phyloP scores from a whole-genome alignment of 1,139 yeast species.

The Citeromyces siamensis region DNA sequence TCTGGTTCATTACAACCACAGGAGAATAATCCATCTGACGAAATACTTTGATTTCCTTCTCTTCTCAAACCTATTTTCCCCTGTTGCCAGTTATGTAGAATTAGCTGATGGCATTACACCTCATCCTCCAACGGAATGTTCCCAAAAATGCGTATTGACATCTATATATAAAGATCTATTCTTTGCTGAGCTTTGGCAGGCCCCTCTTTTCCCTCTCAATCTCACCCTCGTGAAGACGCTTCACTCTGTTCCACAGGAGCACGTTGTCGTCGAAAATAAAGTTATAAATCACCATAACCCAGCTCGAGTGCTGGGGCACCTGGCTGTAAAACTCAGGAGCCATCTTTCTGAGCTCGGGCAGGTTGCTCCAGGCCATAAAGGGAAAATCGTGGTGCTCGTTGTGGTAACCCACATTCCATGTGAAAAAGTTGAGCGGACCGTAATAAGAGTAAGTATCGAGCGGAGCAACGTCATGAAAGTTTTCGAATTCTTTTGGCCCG shows the following conservation, averaged over 20 bases:
- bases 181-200: not conserved
- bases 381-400: conserved; percentile 96
- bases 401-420: conserved; percentile 92
- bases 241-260: conserved; percentile 70
- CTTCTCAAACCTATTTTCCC: too few relatives aligned
- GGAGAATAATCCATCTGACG: too few relatives aligned
- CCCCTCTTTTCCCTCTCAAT: conserved; percentile 8
- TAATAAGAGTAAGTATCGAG: conserved; percentile 83
- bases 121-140: too few relatives aligned
- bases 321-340: conserved; percentile 80
- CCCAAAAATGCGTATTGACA: too few relatives aligned
- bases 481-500: conserved; percentile 26
- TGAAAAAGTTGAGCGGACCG: conserved; percentile 62
- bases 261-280: conserved; percentile 61
- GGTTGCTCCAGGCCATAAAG: conserved; percentile 78
- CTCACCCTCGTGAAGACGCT: conserved; percentile 29
- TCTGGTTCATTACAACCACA: too few relatives aligned
- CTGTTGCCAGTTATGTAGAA: too few relatives aligned
- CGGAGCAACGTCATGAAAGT: conserved; percentile 28
- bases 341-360: conserved; percentile 50
- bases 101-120: too few relatives aligned
- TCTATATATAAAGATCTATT: too few relatives aligned
- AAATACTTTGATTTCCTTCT: too few relatives aligned
- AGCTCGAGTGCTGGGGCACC: conserved; percentile 64
- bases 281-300: conserved; percentile 69